These are phyloP conservation scores for Russula abietina DNA, from an alignment of 768 basidiomycete genomes.

Conservation along the genomic window DNA sequence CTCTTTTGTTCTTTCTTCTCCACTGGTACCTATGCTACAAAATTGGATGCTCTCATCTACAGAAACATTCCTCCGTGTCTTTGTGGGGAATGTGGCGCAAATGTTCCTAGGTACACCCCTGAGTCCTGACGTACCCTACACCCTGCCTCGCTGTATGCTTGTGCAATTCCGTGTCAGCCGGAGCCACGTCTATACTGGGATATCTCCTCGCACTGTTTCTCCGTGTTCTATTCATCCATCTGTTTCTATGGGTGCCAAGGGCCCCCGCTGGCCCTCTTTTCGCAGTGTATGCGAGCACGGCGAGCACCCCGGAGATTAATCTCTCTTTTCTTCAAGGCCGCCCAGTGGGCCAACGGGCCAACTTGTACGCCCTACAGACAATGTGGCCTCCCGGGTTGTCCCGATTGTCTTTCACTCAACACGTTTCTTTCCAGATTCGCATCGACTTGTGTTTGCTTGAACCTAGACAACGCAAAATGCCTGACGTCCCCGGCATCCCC, in stretches of 20 bases:
- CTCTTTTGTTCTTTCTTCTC: slow-evolving; percentile 1
- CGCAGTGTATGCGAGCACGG: neutral
- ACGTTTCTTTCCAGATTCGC: neutral
- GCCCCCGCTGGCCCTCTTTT: neutral
- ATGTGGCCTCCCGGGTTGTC: neutral
- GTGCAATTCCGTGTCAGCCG: neutral
- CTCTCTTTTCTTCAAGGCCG: neutral
- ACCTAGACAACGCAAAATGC: neutral
- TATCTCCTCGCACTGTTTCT: slow-evolving; percentile 8
- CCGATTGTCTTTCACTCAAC: neutral
- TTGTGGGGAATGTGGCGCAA: slow-evolving; percentile 3
- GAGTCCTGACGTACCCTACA: slow-evolving; percentile 14
- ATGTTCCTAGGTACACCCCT: neutral
- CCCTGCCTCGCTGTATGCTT: slow-evolving; percentile 7
- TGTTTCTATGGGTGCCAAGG: slow-evolving; percentile 3
- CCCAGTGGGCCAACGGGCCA: neutral
- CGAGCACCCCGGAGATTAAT: neutral
- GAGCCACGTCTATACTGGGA: slow-evolving; percentile 3
- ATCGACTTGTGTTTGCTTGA: neutral
- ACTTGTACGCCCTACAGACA: slow-evolving; percentile 8
- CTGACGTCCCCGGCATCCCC: neutral
- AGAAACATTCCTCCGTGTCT: slow-evolving; percentile 8
- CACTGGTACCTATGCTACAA: slow-evolving; percentile 4
- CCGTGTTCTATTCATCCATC: neutral
- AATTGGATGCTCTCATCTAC: neutral